Conservation (phyloP, 169 alveolate species). For the Perkinsus chesapeaki region DNA sequence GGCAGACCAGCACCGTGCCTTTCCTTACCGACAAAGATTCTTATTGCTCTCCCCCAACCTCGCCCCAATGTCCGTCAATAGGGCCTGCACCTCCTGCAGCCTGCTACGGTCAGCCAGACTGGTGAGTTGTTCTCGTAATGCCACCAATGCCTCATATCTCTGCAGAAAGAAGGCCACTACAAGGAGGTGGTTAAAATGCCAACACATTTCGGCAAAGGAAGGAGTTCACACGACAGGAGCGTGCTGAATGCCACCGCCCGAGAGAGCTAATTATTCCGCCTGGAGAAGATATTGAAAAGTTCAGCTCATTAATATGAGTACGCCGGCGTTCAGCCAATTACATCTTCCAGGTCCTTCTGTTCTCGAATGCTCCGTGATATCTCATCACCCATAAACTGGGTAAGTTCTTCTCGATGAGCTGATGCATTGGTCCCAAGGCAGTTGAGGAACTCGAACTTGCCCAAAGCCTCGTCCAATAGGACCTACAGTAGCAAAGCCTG, state of each 20-base stretch:
- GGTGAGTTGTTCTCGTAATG: background rate
- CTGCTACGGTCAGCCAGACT: background rate
- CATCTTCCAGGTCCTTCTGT: background rate
- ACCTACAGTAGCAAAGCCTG: background rate
- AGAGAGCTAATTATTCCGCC: background rate
- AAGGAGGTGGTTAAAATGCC: too few species aligned
- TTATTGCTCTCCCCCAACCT: background rate
- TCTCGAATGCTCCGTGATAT: background rate
- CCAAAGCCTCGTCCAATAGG: background rate
- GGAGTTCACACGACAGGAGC: too few species aligned
- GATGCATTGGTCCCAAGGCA: background rate
- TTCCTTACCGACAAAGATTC: background rate
- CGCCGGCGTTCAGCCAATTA: too few species aligned
- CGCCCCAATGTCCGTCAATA: background rate
- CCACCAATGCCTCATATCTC: background rate
- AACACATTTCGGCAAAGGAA: too few species aligned
- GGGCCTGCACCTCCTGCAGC: background rate
- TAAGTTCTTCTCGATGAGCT: background rate
- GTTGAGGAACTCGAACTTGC: background rate
- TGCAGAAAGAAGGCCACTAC: background rate
- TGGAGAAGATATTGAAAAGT: background rate
- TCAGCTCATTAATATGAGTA: too few species aligned
- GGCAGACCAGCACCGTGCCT: too few species aligned
- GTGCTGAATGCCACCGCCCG: too few species aligned
- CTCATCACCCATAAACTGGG: background rate